Evolutionary conservation across 108 stramenopile genomes (phyloP).

Genomic region (Mediolabrus comicus): DNA sequence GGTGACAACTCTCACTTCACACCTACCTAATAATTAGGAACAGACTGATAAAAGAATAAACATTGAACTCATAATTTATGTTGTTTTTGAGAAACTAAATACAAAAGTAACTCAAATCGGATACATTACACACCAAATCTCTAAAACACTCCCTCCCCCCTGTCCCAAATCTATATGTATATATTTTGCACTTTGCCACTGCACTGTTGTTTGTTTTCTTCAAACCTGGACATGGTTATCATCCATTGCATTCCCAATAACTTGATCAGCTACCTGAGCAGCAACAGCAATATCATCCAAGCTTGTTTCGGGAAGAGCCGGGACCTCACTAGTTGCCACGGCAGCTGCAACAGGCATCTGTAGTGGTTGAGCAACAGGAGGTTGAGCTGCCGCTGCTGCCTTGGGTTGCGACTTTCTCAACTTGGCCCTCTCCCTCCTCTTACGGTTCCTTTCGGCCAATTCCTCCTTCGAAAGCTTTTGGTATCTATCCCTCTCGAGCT

Average conservation of each 20-base stretch:
- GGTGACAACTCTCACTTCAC: too few species aligned
- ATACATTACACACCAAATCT: too few species aligned
- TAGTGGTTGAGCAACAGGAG: background rate
- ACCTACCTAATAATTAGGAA: too few species aligned
- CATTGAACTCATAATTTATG: too few species aligned
- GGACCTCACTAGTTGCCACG: conserved; percentile 7
- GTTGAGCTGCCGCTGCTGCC: background rate
- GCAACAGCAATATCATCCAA: conserved; percentile 16
- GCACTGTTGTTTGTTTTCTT: background rate
- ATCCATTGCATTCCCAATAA: conserved; percentile 8
- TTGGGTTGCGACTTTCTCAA: conserved; percentile 30
- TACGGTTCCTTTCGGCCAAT: conserved; percentile 71
- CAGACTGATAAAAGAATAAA: too few species aligned
- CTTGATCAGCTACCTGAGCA: conserved; percentile 35
- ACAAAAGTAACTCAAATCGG: too few species aligned
- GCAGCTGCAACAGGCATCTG: background rate
- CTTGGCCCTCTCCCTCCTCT: conserved; percentile 75
- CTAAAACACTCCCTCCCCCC: background rate
- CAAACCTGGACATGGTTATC: conserved; percentile 4
- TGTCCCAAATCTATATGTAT: too few species aligned
- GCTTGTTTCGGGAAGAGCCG: background rate
- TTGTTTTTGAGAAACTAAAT: too few species aligned
- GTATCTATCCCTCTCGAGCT: conserved; percentile 82
- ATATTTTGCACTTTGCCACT: too few species aligned
- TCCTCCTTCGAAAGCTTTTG: conserved; percentile 65